A percentile compares a stretch with the other conserved stretches of the same genome.
These are phyloP conservation scores for Penicillium herquei DNA, from an alignment of 495 filamentous ascomycete genomes.

Conservation along the genomic window DNA sequence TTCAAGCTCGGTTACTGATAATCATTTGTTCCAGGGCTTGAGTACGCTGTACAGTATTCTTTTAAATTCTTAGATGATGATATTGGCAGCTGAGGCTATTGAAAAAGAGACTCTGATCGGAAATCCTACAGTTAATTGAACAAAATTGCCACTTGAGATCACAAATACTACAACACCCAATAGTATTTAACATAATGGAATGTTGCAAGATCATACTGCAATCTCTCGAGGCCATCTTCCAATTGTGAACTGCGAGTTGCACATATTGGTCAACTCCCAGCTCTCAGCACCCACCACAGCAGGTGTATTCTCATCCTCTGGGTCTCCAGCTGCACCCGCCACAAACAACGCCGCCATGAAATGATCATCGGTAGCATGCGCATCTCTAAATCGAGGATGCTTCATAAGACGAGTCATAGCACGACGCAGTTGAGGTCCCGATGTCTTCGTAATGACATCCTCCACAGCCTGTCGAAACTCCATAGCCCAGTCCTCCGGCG, in stretches of 20 bases:
- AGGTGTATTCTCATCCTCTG: conserved; percentile 43
- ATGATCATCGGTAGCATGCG: conserved; percentile 64
- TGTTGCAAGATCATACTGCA: background rate
- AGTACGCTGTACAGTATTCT: no score
- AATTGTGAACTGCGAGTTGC: conserved; percentile 59
- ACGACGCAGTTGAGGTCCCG: conserved; percentile 45
- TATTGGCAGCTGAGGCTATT: no score
- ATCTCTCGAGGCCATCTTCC: conserved; percentile 19
- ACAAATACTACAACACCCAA: no score
- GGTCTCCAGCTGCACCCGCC: conserved; percentile 50
- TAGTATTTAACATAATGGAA: no score
- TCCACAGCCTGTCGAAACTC: conserved; percentile 61
- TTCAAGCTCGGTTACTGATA: conserved; percentile 10
- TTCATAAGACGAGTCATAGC: conserved; percentile 59
- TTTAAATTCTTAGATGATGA: no score
- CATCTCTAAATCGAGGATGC: conserved; percentile 57
- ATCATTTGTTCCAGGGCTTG: background rate
- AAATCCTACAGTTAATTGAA: no score
- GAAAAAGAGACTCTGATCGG: no score
- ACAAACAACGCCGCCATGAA: conserved; percentile 60
- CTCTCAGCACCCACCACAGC: conserved; percentile 52
- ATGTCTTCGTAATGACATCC: conserved; percentile 49
- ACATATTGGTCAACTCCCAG: conserved; percentile 67
- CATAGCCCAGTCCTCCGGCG: conserved; percentile 54
- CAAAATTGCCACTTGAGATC: no score